Evolutionary conservation across 202 grass and related monocot species (phyloP).

Genomic region (Miscanthus sacchariflorus): DNA sequence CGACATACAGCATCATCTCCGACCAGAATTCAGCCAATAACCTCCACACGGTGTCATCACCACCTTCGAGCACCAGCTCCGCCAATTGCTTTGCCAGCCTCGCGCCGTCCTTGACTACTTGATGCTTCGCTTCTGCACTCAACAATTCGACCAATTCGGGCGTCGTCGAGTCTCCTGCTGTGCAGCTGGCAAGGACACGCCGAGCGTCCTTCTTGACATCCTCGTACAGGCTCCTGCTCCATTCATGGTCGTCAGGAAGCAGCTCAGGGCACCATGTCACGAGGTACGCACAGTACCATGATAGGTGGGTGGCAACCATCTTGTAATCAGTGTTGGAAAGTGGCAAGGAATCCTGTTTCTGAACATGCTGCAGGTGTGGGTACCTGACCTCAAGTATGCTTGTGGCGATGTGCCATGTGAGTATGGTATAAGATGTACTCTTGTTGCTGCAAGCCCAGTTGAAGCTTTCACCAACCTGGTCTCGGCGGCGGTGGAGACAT

Average conservation of each 20-base stretch:
- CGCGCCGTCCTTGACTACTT: neutral
- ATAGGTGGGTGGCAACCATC: neutral
- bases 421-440: neutral
- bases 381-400: neutral
- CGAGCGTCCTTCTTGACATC: neutral
- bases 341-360: accelerated
- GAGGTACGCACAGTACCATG: constrained; percentile 2
- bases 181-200: neutral
- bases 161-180: neutral
- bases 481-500: neutral
- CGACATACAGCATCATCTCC: neutral
- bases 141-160: neutral
- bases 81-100: neutral
- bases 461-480: neutral
- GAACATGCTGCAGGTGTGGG: neutral
- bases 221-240: neutral
- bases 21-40: constrained; percentile 27
- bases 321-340: neutral
- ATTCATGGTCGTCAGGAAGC: neutral
- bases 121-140: neutral
- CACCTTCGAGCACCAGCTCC: neutral
- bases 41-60: neutral
- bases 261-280: neutral
- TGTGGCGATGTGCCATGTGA: constrained; percentile 13
- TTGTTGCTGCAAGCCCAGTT: neutral